phyloP scores from a whole-genome alignment of 331 rosid species.

The Pyracantha coccinea region DNA sequence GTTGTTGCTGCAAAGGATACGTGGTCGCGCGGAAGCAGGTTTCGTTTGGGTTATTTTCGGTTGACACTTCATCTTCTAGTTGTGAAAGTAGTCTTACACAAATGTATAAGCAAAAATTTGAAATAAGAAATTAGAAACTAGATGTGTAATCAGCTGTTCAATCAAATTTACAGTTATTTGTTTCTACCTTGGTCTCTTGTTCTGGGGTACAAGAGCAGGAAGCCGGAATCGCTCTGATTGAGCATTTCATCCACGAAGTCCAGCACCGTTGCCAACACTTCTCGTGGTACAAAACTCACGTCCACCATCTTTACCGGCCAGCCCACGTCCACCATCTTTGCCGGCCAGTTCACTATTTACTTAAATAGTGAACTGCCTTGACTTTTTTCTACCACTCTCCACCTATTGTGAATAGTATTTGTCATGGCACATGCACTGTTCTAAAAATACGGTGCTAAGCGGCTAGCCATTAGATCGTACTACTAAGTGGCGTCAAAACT shows the following conservation, averaged over 20 bases:
- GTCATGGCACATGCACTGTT: no score
- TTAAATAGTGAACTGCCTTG: no score
- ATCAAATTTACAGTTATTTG: background rate
- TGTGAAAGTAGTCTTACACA: background rate
- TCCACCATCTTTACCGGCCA: background rate
- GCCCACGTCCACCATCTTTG: no score
- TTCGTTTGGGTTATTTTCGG: background rate
- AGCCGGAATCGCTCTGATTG: no score
- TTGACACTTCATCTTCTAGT: background rate
- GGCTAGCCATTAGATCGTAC: no score
- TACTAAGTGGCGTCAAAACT: no score
- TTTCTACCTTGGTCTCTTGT: background rate
- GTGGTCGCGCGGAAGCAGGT: background rate
- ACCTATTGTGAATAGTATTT: no score
- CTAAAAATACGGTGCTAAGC: fast-evolving
- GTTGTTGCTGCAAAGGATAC: no score
- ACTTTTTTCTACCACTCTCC: no score
- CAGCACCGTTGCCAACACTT: background rate
- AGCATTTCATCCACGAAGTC: background rate
- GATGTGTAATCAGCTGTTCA: background rate
- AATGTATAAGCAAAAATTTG: background rate
- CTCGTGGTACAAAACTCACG: background rate
- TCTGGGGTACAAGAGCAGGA: no score
- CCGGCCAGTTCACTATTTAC: no score
- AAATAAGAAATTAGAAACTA: background rate